Percentiles rank a stretch among this genome's conserved stretches.
These are phyloP conservation scores for Cordyceps javanica DNA, from an alignment of 2,329 filamentous ascomycete genomes.

Conservation along the genomic window DNA sequence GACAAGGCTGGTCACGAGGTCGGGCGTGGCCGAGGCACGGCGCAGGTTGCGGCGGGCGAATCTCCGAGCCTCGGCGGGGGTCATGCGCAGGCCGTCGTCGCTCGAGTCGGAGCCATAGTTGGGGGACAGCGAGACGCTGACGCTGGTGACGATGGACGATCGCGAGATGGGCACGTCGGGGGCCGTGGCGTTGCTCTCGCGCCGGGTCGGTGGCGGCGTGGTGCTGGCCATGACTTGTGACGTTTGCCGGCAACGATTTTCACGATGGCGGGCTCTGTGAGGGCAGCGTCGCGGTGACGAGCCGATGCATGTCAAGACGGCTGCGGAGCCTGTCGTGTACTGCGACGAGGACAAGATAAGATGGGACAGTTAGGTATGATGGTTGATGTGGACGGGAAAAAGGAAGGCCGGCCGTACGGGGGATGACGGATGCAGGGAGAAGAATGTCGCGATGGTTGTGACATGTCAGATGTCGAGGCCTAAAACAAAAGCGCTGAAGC, in stretches of 20 bases:
- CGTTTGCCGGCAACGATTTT: not conserved
- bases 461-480: not conserved
- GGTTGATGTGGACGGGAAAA: not conserved
- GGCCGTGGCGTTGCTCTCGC: conserved; percentile 12
- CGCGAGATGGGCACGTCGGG: conserved; percentile 10
- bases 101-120: conserved; percentile 28
- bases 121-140: not conserved
- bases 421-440: not conserved
- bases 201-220: conserved; percentile 10
- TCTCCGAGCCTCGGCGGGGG: conserved; percentile 28
- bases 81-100: conserved; percentile 30
- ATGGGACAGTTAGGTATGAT: not conserved
- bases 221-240: conserved; percentile 6
- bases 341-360: too few relatives aligned
- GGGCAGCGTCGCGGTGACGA: not conserved
- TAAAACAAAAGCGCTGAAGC: too few relatives aligned
- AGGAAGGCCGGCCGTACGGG: not conserved
- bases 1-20: conserved; percentile 34
- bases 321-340: not conserved
- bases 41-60: conserved; percentile 31
- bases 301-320: not conserved
- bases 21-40: conserved; percentile 30
- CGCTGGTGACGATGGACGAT: conserved; percentile 4
- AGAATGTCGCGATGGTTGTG: not conserved
- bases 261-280: conserved; percentile 27